A percentile compares a stretch with the other conserved stretches of the same genome.
Evolutionary conservation across 2,329 filamentous ascomycete genomes (phyloP).

Genomic region (Dactylellina sp.): DNA sequence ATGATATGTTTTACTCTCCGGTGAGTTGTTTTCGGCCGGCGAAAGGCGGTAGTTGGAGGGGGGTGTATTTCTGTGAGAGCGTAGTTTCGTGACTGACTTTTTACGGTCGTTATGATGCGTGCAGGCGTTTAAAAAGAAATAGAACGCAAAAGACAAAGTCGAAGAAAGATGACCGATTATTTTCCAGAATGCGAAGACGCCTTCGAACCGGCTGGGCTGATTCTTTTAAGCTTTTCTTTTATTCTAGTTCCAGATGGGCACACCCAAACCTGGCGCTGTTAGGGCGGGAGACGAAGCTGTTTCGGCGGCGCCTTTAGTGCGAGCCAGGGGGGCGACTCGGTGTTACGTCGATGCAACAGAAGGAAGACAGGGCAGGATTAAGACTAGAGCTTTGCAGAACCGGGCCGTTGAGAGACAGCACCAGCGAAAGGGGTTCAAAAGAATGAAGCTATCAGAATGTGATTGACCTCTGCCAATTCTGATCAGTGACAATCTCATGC

Average conservation of each 20-base stretch:
- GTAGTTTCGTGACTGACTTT: background rate
- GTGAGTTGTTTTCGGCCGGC: background rate
- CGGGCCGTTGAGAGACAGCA: too few species aligned
- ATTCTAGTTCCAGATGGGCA: too few species aligned
- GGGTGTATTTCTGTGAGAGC: background rate
- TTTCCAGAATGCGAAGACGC: too few species aligned
- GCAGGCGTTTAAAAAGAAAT: too few species aligned
- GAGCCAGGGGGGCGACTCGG: background rate
- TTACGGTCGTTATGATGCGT: background rate
- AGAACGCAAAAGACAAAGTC: too few species aligned
- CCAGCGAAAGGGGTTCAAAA: background rate
- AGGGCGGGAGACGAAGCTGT: slow-evolving; percentile 20
- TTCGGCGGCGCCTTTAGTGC: slow-evolving; percentile 15
- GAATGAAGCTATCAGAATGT: slow-evolving; percentile 3
- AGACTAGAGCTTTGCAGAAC: too few species aligned
- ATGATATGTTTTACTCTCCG: background rate
- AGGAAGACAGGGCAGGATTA: background rate
- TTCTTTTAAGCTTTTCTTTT: too few species aligned
- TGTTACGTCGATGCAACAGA: slow-evolving; percentile 15
- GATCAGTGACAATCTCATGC: background rate
- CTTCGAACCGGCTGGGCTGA: too few species aligned
- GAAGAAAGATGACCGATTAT: too few species aligned
- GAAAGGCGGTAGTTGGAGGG: background rate
- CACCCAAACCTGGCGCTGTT: slow-evolving; percentile 11
- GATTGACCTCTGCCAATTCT: background rate